Conservation (phyloP, 2,329 filamentous ascomycete species). For the Microcera coccophila region DNA sequence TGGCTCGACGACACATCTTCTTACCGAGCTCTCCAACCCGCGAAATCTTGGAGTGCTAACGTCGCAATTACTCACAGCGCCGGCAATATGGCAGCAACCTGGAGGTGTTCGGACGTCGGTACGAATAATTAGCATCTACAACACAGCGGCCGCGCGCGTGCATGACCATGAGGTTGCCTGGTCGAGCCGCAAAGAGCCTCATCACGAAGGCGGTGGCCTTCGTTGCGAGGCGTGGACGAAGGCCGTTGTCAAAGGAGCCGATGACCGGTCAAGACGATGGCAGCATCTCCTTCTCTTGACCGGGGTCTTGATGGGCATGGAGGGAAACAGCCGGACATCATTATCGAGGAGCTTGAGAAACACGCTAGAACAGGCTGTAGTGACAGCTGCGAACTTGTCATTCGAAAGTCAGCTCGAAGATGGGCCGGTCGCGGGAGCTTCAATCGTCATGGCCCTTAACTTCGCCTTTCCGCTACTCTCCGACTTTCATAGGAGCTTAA, state of each 20-base stretch:
- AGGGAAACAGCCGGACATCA: constrained; percentile 58
- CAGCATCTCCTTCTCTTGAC: constrained; percentile 78
- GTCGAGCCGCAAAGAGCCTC: constrained; percentile 27
- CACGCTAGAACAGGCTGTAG: constrained; percentile 69
- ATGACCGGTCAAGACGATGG: constrained; percentile 65
- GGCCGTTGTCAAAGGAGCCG: constrained; percentile 54
- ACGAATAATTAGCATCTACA: constrained; percentile 67
- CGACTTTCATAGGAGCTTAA: constrained; percentile 50
- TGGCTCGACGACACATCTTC: constrained; percentile 62
- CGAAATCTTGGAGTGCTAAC: constrained; percentile 71
- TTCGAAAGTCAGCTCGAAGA: constrained; percentile 47
- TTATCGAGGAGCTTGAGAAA: constrained; percentile 60
- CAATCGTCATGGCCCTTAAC: constrained; percentile 68
- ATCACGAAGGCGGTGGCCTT: constrained; percentile 40
- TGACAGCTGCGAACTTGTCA: constrained; percentile 72
- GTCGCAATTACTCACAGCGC: constrained; percentile 66
- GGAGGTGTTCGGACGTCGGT: constrained; percentile 60
- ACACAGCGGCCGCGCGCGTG: constrained; percentile 58
- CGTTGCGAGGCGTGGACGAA: constrained; percentile 52
- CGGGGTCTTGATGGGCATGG: constrained; percentile 74
- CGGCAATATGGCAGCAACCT: constrained; percentile 64
- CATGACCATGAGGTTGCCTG: constrained; percentile 45
- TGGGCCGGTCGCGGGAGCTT: constrained; percentile 40
- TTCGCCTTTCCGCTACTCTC: constrained; percentile 72
- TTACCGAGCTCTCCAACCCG: constrained; percentile 68